Conservation (phyloP, 176 grass and related monocot species). For the Carex littledalei region DNA sequence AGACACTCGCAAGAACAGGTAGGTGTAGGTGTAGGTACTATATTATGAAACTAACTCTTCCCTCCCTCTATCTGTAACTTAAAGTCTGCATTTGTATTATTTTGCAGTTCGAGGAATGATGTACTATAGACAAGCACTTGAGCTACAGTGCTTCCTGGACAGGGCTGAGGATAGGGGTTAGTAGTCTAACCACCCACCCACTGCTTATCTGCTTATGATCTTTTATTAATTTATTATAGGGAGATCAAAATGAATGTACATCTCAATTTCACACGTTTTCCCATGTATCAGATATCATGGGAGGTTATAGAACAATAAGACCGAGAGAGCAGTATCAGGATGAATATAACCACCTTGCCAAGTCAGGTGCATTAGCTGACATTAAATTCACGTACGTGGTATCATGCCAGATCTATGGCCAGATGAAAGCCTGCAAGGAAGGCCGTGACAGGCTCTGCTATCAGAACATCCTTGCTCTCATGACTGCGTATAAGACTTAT, state of each 20-base stretch:
- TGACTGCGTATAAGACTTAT: constrained; percentile 34
- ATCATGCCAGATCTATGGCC: constrained; percentile 86
- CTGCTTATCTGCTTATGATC: background rate
- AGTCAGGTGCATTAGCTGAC: constrained; percentile 57
- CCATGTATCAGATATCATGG: constrained; percentile 29
- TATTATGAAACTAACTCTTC: background rate
- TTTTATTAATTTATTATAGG: background rate
- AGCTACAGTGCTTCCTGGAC: constrained; percentile 62
- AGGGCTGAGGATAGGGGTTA: constrained; percentile 36
- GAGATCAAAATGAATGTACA: too few species aligned
- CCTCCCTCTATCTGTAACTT: constrained; percentile 3
- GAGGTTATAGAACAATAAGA: constrained; percentile 8
- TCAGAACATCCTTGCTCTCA: constrained; percentile 81
- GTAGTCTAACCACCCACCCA: background rate
- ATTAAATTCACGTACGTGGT: constrained; percentile 98
- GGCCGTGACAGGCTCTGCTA: constrained; percentile 42
- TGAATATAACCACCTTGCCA: background rate
- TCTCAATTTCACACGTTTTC: too few species aligned
- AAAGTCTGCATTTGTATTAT: constrained; percentile 2
- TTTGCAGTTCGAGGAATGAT: constrained; percentile 95
- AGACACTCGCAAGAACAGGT: constrained; percentile 79
- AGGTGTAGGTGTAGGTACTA: too few species aligned
- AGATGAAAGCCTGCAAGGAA: constrained; percentile 71
- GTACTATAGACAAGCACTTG: constrained; percentile 80
- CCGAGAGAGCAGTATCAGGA: constrained; percentile 24